Conservation (phyloP, 1,139 yeast species). For the Debaryomycetaceae sp. region DNA sequence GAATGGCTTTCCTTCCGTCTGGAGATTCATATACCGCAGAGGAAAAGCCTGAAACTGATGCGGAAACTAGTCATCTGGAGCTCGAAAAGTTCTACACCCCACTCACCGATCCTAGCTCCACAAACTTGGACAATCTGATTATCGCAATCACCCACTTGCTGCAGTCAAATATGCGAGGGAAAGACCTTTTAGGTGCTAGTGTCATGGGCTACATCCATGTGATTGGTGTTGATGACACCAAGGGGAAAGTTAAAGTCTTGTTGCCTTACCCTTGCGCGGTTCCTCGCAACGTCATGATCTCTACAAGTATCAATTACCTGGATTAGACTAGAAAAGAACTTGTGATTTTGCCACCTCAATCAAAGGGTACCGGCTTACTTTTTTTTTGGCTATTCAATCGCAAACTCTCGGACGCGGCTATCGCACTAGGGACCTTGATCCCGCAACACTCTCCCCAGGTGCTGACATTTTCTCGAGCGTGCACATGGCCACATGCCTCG, state of each 20-base stretch:
- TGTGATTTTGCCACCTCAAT: constrained; percentile 21
- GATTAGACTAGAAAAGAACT: constrained; percentile 28
- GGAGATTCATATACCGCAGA: constrained; percentile 32
- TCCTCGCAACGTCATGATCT: constrained; percentile 55
- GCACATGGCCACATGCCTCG: constrained; percentile 26
- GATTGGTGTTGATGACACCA: constrained; percentile 48
- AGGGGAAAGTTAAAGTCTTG: constrained; percentile 59
- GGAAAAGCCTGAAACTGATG: constrained; percentile 11
- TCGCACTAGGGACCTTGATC: constrained; percentile 88
- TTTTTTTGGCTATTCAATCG: constrained; percentile 10
- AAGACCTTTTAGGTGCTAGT: constrained; percentile 44
- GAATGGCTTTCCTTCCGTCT: constrained; percentile 33
- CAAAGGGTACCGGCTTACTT: constrained; percentile 59
- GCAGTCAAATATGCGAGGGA: constrained; percentile 34
- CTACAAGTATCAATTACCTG: constrained; percentile 60
- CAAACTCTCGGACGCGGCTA: constrained; percentile 65
- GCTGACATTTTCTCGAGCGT: constrained; percentile 20
- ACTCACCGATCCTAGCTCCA: constrained; percentile 34
- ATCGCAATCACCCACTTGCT: constrained; percentile 64
- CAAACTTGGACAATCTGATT: constrained; percentile 58
- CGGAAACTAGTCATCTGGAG: constrained; percentile 15
- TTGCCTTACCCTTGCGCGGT: constrained; percentile 82
- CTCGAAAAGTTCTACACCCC: constrained; percentile 24
- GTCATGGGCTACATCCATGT: constrained; percentile 57
- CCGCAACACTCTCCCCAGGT: constrained; percentile 99